Conservation (phyloP, 2,329 filamentous ascomycete species). For the Endoconidiophora laricicola region DNA sequence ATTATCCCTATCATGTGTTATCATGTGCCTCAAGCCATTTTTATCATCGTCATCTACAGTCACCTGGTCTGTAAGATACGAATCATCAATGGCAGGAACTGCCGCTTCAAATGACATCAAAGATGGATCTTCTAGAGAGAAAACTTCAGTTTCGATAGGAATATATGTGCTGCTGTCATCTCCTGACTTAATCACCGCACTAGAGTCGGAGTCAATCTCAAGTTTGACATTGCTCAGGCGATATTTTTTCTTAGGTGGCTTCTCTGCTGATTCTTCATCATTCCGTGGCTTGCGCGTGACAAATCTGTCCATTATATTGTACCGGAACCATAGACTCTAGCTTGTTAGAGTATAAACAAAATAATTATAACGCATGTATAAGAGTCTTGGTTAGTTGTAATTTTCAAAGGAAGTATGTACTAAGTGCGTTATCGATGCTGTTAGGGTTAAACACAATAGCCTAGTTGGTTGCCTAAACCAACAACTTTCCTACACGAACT, state of each 20-base stretch:
- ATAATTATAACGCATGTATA: too few relatives aligned
- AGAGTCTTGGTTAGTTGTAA: too few relatives aligned
- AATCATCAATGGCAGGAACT: not conserved
- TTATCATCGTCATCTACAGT: too few relatives aligned
- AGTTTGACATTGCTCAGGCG: not conserved
- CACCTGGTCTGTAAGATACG: too few relatives aligned
- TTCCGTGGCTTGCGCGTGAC: not conserved
- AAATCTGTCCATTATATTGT: conserved; percentile 3
- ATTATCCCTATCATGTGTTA: conserved; percentile 25
- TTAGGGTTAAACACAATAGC: too few relatives aligned
- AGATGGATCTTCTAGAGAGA: not conserved
- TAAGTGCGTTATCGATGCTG: too few relatives aligned
- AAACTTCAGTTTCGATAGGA: conserved; percentile 1
- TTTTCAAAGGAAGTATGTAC: too few relatives aligned
- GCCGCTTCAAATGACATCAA: not conserved
- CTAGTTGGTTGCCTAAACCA: too few relatives aligned
- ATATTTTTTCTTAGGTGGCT: not conserved
- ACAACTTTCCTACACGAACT: too few relatives aligned
- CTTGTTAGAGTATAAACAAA: too few relatives aligned
- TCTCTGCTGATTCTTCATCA: not conserved
- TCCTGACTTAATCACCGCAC: not conserved
- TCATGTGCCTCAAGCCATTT: conserved; percentile 61
- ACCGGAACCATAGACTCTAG: too few relatives aligned
- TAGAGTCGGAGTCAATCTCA: not conserved
- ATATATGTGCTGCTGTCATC: not conserved